phyloP scores from a whole-genome alignment of 2,329 filamentous ascomycete genomes.

The Ascochyta lentis region DNA sequence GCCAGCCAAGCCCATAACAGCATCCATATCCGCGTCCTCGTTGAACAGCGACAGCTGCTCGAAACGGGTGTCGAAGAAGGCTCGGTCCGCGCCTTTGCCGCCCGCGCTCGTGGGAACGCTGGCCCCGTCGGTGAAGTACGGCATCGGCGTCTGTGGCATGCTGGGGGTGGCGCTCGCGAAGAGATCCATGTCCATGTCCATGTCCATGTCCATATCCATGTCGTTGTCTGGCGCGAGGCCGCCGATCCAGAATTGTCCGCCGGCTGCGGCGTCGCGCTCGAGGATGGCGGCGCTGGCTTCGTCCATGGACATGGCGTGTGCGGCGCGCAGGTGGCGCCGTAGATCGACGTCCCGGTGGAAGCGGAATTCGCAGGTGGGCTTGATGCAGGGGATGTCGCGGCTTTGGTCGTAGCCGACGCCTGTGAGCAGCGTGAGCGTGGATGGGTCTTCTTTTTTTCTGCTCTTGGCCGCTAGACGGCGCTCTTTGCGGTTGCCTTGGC shows the following conservation, averaged over 20 bases:
- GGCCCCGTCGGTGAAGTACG: constrained; percentile 25
- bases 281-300: constrained; percentile 48
- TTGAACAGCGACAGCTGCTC: constrained; percentile 26
- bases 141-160: constrained; percentile 41
- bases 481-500: constrained; percentile 55
- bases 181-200: constrained; percentile 13
- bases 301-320: constrained; percentile 50
- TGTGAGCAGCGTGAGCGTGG: constrained; percentile 57
- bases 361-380: constrained; percentile 58
- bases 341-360: constrained; percentile 67
- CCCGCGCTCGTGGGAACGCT: constrained; percentile 1
- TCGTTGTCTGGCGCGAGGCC: constrained; percentile 38
- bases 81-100: constrained; percentile 9
- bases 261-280: constrained; percentile 50
- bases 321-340: constrained; percentile 59
- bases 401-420: constrained; percentile 61
- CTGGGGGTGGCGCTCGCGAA: constrained; percentile 28
- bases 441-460: constrained; percentile 40
- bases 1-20: constrained; percentile 28
- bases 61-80: constrained; percentile 16
- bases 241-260: constrained; percentile 57
- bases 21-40: constrained; percentile 35
- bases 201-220: neutral
- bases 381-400: constrained; percentile 60
- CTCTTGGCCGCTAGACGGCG: constrained; percentile 47